Conservation (phyloP, 2,329 filamentous ascomycete species). For the Xylariomycetidae sp. region DNA sequence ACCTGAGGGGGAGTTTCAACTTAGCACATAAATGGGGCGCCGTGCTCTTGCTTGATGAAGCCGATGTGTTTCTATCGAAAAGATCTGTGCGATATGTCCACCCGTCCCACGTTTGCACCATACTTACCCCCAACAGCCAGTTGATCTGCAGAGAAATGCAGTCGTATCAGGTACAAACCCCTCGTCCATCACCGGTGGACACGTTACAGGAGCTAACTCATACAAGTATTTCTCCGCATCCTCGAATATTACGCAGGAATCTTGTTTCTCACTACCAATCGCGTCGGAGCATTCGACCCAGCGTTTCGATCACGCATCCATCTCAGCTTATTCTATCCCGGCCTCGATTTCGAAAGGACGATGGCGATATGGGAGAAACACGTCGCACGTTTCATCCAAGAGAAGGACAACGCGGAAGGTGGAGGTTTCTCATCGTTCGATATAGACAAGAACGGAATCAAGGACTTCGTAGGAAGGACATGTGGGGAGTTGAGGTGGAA, state of each 20-base stretch:
- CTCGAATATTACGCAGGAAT: conserved; percentile 33
- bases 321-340: conserved; percentile 26
- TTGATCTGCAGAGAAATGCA: conserved; percentile 3
- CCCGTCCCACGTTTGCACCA: too few species aligned
- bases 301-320: conserved; percentile 34
- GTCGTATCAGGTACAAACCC: conserved; percentile 1
- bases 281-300: conserved; percentile 34
- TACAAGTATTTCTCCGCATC: conserved; percentile 1
- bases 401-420: too few species aligned
- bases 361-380: too few species aligned
- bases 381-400: too few species aligned
- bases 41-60: conserved; percentile 6
- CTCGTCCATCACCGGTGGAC: neutral
- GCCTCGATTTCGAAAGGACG: too few species aligned
- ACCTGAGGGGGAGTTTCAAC: neutral
- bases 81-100: too few species aligned
- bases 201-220: neutral
- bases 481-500: too few species aligned
- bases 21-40: neutral
- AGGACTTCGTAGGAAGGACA: too few species aligned
- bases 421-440: too few species aligned
- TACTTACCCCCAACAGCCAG: conserved; percentile 2
- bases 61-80: conserved; percentile 2
- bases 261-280: conserved; percentile 37
- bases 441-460: too few species aligned